phyloP scores from a whole-genome alignment of 225 moss, liverwort and hornwort genomes.

The Pseudoscleropodium purum region DNA sequence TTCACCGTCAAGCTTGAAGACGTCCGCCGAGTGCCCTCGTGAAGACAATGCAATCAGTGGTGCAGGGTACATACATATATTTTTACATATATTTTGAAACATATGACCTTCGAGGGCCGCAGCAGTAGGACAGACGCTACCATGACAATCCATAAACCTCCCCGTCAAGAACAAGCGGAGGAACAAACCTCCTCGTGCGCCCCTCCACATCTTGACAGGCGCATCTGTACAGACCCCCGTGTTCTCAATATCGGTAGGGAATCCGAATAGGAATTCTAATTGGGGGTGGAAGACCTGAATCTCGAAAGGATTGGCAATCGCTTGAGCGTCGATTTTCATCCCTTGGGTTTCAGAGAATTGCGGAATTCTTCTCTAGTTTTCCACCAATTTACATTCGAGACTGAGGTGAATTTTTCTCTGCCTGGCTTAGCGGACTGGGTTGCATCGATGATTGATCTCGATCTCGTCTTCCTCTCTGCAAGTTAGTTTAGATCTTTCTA shows the following conservation, averaged over 20 bases:
- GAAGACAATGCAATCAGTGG: neutral
- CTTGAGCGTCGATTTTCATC: neutral
- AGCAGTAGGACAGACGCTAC: too few relatives aligned
- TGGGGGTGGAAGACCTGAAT: neutral
- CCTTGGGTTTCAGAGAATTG: too few relatives aligned
- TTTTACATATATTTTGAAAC: too few relatives aligned
- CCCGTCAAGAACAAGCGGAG: too few relatives aligned
- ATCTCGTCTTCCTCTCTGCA: neutral
- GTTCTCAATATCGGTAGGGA: neutral
- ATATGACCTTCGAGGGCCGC: too few relatives aligned
- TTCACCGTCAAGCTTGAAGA: neutral
- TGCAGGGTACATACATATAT: neutral
- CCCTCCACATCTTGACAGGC: neutral
- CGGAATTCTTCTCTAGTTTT: too few relatives aligned
- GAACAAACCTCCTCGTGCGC: too few relatives aligned
- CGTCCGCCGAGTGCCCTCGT: too few relatives aligned
- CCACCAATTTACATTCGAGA: neutral
- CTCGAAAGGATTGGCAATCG: neutral
- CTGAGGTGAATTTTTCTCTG: neutral
- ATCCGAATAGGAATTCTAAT: neutral
- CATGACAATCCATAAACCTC: too few relatives aligned
- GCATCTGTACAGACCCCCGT: neutral
- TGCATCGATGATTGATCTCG: neutral
- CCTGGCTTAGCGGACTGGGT: neutral
- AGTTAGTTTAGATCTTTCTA: neutral